Evolutionary conservation across 2,329 filamentous ascomycete genomes (phyloP).

Genomic region (Didymella pinodella): DNA sequence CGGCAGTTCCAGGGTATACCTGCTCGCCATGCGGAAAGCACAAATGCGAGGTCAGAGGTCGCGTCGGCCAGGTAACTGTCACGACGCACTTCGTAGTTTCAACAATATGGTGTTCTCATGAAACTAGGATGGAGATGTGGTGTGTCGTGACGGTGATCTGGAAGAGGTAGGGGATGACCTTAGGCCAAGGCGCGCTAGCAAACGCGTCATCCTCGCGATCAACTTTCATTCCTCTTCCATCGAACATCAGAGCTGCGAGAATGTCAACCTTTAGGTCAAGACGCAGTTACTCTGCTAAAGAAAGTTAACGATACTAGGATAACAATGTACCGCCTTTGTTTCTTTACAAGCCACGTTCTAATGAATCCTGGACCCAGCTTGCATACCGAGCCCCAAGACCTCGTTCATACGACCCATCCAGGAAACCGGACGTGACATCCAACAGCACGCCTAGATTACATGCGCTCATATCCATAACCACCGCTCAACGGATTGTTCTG

Average conservation of each 20-base stretch:
- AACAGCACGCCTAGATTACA: no score
- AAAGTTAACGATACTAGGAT: no score
- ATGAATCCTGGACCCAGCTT: neutral
- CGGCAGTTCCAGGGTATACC: neutral
- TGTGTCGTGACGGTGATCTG: neutral
- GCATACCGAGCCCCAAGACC: neutral
- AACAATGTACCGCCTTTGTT: neutral
- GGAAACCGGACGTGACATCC: no score
- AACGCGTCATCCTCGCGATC: neutral
- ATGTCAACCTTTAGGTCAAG: neutral
- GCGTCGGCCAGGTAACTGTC: constrained; percentile 1
- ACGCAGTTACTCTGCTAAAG: neutral
- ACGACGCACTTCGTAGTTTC: neutral
- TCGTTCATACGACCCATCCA: neutral
- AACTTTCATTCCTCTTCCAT: neutral
- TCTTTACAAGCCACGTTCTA: neutral
- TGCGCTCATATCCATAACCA: no score
- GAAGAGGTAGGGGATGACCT: neutral
- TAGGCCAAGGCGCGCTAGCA: constrained; percentile 4
- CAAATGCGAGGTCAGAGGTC: neutral
- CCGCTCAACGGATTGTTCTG: no score
- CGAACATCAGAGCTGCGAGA: neutral
- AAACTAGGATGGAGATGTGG: neutral
- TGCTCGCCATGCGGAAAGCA: neutral
- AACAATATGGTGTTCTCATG: neutral